These are phyloP conservation scores for Claviceps digitariae DNA, from an alignment of 2,329 filamentous ascomycete species.

Conservation along the genomic window DNA sequence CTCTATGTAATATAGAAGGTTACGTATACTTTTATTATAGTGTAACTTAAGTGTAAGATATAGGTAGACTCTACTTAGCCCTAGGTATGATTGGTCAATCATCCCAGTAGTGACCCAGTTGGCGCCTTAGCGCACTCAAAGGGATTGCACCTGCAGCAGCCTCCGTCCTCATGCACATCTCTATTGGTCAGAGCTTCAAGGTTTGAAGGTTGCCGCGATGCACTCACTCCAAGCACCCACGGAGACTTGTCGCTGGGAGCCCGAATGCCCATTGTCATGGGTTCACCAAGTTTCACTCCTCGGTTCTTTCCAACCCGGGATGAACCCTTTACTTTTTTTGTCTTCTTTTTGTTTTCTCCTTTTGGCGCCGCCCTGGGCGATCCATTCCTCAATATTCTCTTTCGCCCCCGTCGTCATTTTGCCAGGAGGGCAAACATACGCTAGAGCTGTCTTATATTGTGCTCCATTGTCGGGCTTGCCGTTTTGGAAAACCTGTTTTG, in stretches of 20 bases:
- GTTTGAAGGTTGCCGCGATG: background rate
- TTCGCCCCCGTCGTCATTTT: background rate
- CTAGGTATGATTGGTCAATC: too few relatives aligned
- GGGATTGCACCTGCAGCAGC: conserved; percentile 4
- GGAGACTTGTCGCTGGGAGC: background rate
- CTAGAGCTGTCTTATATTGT: too few relatives aligned
- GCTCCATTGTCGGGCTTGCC: too few relatives aligned
- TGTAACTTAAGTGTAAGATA: too few relatives aligned
- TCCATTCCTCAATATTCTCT: background rate
- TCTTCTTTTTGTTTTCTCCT: background rate
- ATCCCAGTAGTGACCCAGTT: too few relatives aligned
- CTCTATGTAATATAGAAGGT: too few relatives aligned
- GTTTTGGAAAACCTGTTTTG: too few relatives aligned
- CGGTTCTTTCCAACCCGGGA: background rate
- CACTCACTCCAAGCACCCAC: background rate
- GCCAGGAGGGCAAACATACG: background rate
- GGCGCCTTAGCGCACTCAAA: too few relatives aligned
- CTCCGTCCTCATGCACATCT: background rate
- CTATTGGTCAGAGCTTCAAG: background rate
- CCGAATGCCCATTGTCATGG: background rate
- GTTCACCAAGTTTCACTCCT: background rate
- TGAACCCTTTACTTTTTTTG: background rate
- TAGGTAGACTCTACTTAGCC: too few relatives aligned
- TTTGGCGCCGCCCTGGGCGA: background rate
- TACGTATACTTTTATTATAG: too few relatives aligned